Evolutionary conservation across 2,329 filamentous ascomycete genomes (phyloP), one percentile per base, ranked within the genome.

Genomic region (Clonostachys rosea): DNA sequence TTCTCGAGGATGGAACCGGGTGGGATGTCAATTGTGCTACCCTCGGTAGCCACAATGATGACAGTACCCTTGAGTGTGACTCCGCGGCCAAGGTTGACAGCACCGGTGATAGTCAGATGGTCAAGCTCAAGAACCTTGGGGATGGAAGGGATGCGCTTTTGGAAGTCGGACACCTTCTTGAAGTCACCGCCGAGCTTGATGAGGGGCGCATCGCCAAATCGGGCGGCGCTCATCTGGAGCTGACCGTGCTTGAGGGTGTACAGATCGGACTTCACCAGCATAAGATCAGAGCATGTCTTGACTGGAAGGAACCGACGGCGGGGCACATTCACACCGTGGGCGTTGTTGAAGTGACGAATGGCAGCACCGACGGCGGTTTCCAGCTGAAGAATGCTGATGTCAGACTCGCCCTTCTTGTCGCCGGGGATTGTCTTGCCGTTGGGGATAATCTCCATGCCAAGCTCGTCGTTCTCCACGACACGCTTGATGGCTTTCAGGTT

Each of bases 101-200:
- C 90, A 64, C 94, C 94, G 35, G 94, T 99, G 61, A 99, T 96
- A 64, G 94, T 99, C 50, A 99, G 82, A 67, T 99, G 94, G 64
- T 95, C 89, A 43, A 94, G 82, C 76, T 95, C 89, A 56, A 94
- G 83, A 59, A 95, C 91, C 80, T 89, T 91, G 63, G 89, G 89
- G 60, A 95, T 95, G 54, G 86, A 90, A 11, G 87, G 79, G 58
- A 95, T 91, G 65, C 86, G 86, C 71, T 89, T 86, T 75, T 91
- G 86, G 81, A 95, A 95, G 76, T 91, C 94, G 2, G 92, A 97
- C 37, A 99, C 94, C 85, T 99, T 99, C 87, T 99, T 99, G 84
- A 99, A 99, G 80, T 99, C 94, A 63, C 84, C 85, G 60, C 94
- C 94, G 47, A 99, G 87, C 87, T 99, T 99, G 81, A 99, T 99